These are phyloP conservation scores for Sclerotinia spermophila DNA, from an alignment of 2,329 filamentous ascomycete genomes.

Conservation along the genomic window DNA sequence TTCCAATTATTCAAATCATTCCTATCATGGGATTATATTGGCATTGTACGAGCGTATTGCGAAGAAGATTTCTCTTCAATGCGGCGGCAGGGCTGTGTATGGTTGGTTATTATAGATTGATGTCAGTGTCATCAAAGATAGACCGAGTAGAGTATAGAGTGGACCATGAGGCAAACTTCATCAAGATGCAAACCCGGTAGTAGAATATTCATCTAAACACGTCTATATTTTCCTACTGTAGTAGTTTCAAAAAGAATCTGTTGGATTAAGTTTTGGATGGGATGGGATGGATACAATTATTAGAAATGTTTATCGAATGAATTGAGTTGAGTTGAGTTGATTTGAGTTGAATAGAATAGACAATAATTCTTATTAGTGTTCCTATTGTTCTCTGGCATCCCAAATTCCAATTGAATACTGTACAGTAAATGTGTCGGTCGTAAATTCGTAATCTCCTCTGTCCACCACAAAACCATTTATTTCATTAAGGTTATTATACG, in stretches of 20 bases:
- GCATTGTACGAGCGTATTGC: not conserved
- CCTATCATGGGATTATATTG: not conserved
- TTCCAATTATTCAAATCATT: not conserved
- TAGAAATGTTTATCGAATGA: constrained; percentile 1
- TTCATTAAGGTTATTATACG: too few species aligned
- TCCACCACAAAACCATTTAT: not conserved
- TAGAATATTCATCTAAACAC: not conserved
- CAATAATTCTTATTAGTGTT: not conserved
- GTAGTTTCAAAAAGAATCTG: not conserved
- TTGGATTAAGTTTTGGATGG: not conserved
- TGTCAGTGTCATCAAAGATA: not conserved
- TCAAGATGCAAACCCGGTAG: too few species aligned
- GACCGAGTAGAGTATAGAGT: not conserved
- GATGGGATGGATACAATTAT: not conserved
- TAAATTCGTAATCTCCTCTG: too few species aligned
- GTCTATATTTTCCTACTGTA: not conserved
- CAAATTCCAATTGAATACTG: too few species aligned
- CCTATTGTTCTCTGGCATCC: not conserved
- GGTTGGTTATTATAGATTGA: not conserved
- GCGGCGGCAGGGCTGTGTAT: constrained; percentile 7
- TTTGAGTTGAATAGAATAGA: not conserved
- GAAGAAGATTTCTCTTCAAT: not conserved
- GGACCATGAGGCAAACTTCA: not conserved
- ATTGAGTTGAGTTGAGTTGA: not conserved
- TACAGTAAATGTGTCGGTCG: not conserved